Base-by-base conservation (phyloP, 2,329 filamentous ascomycete genomes). In the Claviceps pazoutovae region DNA sequence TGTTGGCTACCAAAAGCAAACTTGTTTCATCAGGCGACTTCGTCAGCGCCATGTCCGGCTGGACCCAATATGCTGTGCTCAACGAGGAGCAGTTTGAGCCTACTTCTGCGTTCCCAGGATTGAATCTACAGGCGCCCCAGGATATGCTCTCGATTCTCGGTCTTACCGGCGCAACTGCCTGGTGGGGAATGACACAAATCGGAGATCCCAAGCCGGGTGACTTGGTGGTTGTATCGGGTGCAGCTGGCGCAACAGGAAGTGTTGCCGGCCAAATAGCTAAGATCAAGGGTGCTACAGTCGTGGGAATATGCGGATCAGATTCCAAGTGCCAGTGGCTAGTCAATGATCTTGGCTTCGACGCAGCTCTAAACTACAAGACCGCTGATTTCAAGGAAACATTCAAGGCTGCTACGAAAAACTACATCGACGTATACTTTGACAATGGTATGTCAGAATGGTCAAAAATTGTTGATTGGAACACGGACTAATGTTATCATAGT, bases 261-360 rank as follows among this genome's bases (percentile, higher is more conserved):
- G 78, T 90, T 1, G 86, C 80, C 0, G 85, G 84, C 0, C 86
- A 91, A 68, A 87, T 90, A 57, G 84, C 84, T 17, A 88, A 87
- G 71, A 68, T 88, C 50, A 80, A 81, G 65, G 86, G 83, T 13
- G 68, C 69, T 47, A 58, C 73, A 2, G 79, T 87, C 13, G 65
- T 84, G 21, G 84, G 83, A 6, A 72, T 87, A 55, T 82, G 82
- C 0, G 84, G 84, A 0, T 76, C 73, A 51, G 74, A 79, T 38
- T 79, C 83, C 39, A 88, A 88, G 69, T 85, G 79, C 58, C 66
- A 71, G 48, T 86, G 83, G 74, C 64, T 89, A 55, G 75, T 70
- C 3, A 68, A 77, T 54, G 78, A 82, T 59, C 67, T 87, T 23
- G 82, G 83, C 1, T 84, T 84, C 54, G 83, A 87, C 59, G 74